Evolutionary conservation across 1,284 basidiomycete species (phyloP).

Genomic region (Leucoagaricus sp.): DNA sequence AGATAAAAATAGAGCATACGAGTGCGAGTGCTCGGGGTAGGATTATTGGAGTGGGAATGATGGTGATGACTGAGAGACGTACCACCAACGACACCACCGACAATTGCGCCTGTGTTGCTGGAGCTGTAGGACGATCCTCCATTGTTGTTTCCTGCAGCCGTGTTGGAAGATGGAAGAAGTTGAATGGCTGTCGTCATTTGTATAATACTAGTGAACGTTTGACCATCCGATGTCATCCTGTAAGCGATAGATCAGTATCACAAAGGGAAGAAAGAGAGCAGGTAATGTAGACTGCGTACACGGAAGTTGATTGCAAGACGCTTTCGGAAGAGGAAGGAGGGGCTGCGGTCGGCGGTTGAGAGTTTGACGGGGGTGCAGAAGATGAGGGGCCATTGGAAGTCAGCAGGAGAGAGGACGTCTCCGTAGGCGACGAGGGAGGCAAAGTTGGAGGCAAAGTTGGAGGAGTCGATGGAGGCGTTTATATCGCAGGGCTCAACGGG

Average conservation of each 20-base stretch:
- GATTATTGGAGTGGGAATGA: neutral
- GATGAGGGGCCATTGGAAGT: slow-evolving; percentile 4
- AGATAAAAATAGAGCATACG: neutral
- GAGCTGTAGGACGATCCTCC: slow-evolving; percentile 16
- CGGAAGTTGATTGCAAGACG: neutral
- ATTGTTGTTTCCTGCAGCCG: neutral
- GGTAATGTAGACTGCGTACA: neutral
- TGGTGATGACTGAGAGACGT: slow-evolving; percentile 11
- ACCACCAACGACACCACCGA: slow-evolving; percentile 45
- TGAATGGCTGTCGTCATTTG: slow-evolving; percentile 29
- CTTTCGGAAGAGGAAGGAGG: neutral
- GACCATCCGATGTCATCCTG: slow-evolving; percentile 32
- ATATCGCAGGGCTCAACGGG: too few species aligned
- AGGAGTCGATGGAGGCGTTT: slow-evolving; percentile 11
- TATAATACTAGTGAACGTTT: slow-evolving; percentile 31
- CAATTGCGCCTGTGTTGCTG: slow-evolving; percentile 35
- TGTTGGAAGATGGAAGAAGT: slow-evolving; percentile 24
- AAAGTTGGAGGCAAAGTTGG: slow-evolving; percentile 4
- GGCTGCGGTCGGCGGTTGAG: neutral
- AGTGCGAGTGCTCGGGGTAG: neutral
- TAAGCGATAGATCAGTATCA: neutral
- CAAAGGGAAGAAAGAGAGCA: neutral
- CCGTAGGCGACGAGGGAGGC: slow-evolving; percentile 9
- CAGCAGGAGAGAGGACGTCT: slow-evolving; percentile 3
- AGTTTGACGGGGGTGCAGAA: slow-evolving; percentile 12